Base-by-base conservation (phyloP, 192 early-diverging fungal species). In the Entrophospora sp. region DNA sequence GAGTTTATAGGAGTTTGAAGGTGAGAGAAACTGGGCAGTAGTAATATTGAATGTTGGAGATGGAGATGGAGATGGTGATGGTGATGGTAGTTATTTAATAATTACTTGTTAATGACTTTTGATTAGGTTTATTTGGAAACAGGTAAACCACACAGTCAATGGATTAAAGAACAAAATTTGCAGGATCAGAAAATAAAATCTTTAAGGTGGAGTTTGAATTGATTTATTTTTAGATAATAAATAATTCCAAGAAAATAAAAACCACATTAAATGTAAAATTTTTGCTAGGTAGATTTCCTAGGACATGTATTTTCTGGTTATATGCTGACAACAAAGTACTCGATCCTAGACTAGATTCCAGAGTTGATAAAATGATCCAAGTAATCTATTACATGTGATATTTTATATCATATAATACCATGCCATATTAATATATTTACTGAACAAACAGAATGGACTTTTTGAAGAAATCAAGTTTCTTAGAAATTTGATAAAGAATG, bases 311-410 rank as follows among this genome's bases (percentile, higher is more conserved):
- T 20, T 89, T 96, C 46, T 98, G 96, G 96, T 75, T 95, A 2
- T 90, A 93, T 71, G 85, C 93, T 0, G 86, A 88, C 24, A 75
- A 78, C 7, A 66, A 68, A 5, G 64, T 74, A 16, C 71, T 98
- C 12, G 81, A 94, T 44, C 77, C 80, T 56, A 82, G 96, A 32
- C 75, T 98, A 9, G 91, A 96, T 67, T 71, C 74, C 13, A 85
- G 96, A 12, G 89, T 96, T 2, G 88, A 90, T 65, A 78, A 74
- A n/a, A 98, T 98, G 96, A 83, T 96, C 40, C 73, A 87, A 69
- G 89, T 84, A 67, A 56, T 28, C 40, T 22, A 14, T 44, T 24
- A 36, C 31, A 3, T 42, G 13, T 53, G 24, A 18, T 12, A 6
- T 10, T 28, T 18, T n/a, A n/a, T n/a, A n/a, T n/a, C n/a, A n/a